phyloP scores from a whole-genome alignment of 345 rosid genomes.

The Chamaenerion angustifolium region DNA sequence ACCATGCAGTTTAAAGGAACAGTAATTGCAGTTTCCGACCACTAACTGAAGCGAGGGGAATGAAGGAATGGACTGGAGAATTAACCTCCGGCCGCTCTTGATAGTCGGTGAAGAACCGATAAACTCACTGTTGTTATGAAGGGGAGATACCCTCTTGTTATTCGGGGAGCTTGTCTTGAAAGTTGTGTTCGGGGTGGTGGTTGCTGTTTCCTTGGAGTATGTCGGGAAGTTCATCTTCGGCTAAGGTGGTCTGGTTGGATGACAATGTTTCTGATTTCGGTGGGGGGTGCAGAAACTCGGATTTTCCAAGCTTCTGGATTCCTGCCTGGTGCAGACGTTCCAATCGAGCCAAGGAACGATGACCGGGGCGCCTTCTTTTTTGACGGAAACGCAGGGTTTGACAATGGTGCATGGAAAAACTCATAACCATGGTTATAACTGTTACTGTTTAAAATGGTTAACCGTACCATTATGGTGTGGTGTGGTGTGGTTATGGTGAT shows the following conservation, averaged over 20 bases:
- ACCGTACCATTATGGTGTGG: no score
- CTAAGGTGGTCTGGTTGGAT: constrained; percentile 13
- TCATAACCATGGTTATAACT: no score
- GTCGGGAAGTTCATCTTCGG: constrained; percentile 56
- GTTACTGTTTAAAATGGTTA: no score
- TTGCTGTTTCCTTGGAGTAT: constrained; percentile 27
- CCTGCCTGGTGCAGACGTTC: constrained; percentile 18
- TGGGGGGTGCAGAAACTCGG: constrained; percentile 22
- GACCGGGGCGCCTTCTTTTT: constrained; percentile 57
- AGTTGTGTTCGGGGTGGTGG: constrained; percentile 27
- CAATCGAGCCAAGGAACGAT: constrained; percentile 21
- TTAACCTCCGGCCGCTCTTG: constrained; percentile 76
- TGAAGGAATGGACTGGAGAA: constrained; percentile 79
- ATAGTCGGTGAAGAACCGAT: constrained; percentile 41
- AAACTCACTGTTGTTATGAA: constrained; percentile 31
- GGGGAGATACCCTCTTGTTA: constrained; percentile 94
- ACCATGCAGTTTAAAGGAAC: no score
- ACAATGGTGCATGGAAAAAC: no score
- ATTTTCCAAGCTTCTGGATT: constrained; percentile 27
- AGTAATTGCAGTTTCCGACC: no score
- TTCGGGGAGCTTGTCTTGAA: constrained; percentile 70
- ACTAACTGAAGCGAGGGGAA: constrained; percentile 53
- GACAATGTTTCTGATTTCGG: constrained; percentile 36
- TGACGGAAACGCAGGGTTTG: constrained; percentile 60
- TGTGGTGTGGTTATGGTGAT: no score